Percentiles rank a stretch among this genome's conserved stretches.
Conservation (phyloP, 2,329 filamentous ascomycete species). For the Monascus ruber region DNA sequence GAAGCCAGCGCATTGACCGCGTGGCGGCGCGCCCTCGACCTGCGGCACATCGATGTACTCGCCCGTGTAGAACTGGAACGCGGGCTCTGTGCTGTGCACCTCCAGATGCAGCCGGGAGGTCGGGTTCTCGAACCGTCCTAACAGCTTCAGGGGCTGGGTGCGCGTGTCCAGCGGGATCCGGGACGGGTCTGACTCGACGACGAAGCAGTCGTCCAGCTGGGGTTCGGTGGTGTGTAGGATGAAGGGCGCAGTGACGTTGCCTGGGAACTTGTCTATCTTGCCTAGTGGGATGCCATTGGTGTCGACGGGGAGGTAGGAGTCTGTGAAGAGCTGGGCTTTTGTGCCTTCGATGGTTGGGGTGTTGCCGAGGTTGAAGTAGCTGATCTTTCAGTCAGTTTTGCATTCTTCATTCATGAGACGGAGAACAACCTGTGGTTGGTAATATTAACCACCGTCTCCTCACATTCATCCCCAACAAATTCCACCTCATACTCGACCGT, state of each 20-base stretch:
- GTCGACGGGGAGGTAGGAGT: slow-evolving; percentile 63
- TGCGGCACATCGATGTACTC: slow-evolving; percentile 68
- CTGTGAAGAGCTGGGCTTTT: slow-evolving; percentile 46
- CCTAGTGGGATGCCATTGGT: slow-evolving; percentile 62
- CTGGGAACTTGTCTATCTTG: slow-evolving; percentile 50
- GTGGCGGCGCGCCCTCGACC: slow-evolving; percentile 47
- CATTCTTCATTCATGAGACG: neutral
- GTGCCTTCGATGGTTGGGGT: slow-evolving; percentile 52
- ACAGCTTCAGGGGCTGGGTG: slow-evolving; percentile 48
- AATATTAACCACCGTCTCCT: slow-evolving; percentile 87
- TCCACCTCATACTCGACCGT: slow-evolving; percentile 85
- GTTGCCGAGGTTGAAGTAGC: slow-evolving; percentile 57
- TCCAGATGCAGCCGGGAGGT: slow-evolving; percentile 68
- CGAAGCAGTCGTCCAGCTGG: slow-evolving; percentile 82
- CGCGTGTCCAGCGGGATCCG: slow-evolving; percentile 57
- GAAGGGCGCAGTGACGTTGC: slow-evolving; percentile 56
- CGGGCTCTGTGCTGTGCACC: slow-evolving; percentile 81
- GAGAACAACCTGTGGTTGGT: slow-evolving; percentile 77
- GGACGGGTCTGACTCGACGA: slow-evolving; percentile 54
- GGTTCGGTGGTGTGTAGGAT: slow-evolving; percentile 59
- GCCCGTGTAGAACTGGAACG: slow-evolving; percentile 95
- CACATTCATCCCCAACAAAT: slow-evolving; percentile 59
- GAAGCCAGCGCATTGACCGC: slow-evolving; percentile 63
- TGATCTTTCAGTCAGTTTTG: slow-evolving; percentile 14
- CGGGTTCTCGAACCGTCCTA: slow-evolving; percentile 64